Conservation (phyloP, 1,284 basidiomycete species). For the Xerocomus nothofagi region DNA sequence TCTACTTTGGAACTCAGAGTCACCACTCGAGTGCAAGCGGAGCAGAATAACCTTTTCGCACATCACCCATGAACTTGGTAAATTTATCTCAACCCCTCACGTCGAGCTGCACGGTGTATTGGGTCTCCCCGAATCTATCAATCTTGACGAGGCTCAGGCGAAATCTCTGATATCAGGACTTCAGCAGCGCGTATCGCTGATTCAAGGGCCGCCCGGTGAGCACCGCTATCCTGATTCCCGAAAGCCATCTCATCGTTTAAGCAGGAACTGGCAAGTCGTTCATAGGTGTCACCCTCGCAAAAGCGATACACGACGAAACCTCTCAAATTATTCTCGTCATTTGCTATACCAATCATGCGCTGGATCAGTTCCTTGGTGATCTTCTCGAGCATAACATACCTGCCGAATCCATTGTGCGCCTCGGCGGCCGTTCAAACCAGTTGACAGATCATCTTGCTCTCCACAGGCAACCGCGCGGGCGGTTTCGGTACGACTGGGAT, state of each 20-base stretch:
- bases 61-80: conserved; percentile 35
- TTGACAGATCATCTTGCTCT: conserved; percentile 45
- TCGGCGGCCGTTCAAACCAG: conserved; percentile 54
- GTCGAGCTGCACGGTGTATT: conserved; percentile 38
- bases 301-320: conserved; percentile 49
- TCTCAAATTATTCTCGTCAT: conserved; percentile 53
- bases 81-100: conserved; percentile 33
- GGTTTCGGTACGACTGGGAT: conserved; percentile 34
- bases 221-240: background rate
- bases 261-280: conserved; percentile 70
- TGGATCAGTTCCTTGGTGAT: conserved; percentile 63
- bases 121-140: conserved; percentile 41
- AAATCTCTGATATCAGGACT: conserved; percentile 50
- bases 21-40: background rate
- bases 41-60: conserved; percentile 26
- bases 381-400: conserved; percentile 57
- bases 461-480: conserved; percentile 27
- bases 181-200: conserved; percentile 51
- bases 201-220: conserved; percentile 67
- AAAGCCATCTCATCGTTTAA: background rate
- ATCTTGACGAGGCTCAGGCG: conserved; percentile 53
- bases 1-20: conserved; percentile 45
- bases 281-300: conserved; percentile 60
- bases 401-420: conserved; percentile 43
- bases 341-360: conserved; percentile 67